phyloP scores from a whole-genome alignment of 2,329 filamentous ascomycete species.

The Lachnellula occidentalis region DNA sequence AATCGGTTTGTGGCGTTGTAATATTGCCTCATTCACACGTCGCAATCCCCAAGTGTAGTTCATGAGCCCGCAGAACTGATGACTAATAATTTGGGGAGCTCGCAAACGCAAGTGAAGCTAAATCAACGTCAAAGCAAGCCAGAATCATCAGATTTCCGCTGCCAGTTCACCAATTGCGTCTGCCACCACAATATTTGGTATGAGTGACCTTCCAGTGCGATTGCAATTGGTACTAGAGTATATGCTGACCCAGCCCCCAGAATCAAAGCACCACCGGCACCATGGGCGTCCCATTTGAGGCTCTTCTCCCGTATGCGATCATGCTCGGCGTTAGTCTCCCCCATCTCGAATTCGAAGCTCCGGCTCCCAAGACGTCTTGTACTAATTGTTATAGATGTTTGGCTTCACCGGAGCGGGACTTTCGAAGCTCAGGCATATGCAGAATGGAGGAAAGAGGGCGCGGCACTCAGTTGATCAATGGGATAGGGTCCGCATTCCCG shows the following conservation, averaged over 20 bases:
- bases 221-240: neutral
- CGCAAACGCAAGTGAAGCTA: constrained; percentile 5
- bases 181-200: constrained; percentile 22
- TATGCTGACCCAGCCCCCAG: constrained; percentile 16
- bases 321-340: constrained; percentile 33
- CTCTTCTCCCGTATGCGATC: constrained; percentile 37
- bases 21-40: constrained; percentile 17
- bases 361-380: neutral
- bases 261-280: constrained; percentile 20
- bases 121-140: constrained; percentile 18
- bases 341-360: neutral
- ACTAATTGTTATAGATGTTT: constrained; percentile 34
- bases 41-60: constrained; percentile 19
- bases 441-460: constrained; percentile 36
- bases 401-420: constrained; percentile 35
- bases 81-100: neutral
- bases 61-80: neutral
- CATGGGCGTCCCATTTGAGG: constrained; percentile 39
- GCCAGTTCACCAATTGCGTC: constrained; percentile 16
- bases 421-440: constrained; percentile 34
- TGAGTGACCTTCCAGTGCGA: neutral
- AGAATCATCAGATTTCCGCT: constrained; percentile 5
- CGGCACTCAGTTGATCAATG: constrained; percentile 36
- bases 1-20: constrained; percentile 24
- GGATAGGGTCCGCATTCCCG: constrained; percentile 33